Percentiles rank a stretch among this genome's conserved stretches.
Evolutionary conservation across 75 land plant species (phyloP).

Genomic region (Isoetes taiwanensis): DNA sequence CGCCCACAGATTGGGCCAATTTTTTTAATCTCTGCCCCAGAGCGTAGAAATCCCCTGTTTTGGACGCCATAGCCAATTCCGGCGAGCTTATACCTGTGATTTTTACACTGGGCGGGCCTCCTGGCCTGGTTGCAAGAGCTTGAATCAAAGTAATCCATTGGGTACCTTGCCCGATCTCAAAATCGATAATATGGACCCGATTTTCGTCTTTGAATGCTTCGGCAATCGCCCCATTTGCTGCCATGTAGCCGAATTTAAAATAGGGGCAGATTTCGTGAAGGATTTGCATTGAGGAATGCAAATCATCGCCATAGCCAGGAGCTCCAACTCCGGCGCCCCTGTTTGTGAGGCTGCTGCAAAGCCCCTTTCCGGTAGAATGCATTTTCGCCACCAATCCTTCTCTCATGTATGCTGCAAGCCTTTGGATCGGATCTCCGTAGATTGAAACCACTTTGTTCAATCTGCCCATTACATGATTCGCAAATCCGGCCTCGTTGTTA

Average conservation of each 20-base stretch:
- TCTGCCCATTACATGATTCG: too few relatives aligned
- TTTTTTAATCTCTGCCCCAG: neutral
- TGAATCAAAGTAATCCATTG: constrained; percentile 83
- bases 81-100: constrained; percentile 25
- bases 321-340: constrained; percentile 7
- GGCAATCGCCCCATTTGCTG: constrained; percentile 50
- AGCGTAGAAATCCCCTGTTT: neutral
- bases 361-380: too few relatives aligned
- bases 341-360: constrained; percentile 1
- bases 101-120: constrained; percentile 42
- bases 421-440: constrained; percentile 66
- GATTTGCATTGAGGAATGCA: too few relatives aligned
- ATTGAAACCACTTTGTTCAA: constrained; percentile 59
- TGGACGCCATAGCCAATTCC: too few relatives aligned
- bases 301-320: constrained; percentile 54
- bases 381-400: neutral
- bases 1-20: neutral
- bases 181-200: constrained; percentile 54
- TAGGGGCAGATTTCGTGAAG: too few relatives aligned
- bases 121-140: constrained; percentile 32
- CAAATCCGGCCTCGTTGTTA: too few relatives aligned
- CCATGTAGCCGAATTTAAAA: constrained; percentile 68
- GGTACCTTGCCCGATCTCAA: constrained; percentile 61
- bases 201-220: constrained; percentile 32
- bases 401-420: constrained; percentile 33